A percentile compares a stretch with the other conserved stretches of the same genome.
Conservation (phyloP, 1,284 basidiomycete genomes). For the Rhodotorula sp. region DNA sequence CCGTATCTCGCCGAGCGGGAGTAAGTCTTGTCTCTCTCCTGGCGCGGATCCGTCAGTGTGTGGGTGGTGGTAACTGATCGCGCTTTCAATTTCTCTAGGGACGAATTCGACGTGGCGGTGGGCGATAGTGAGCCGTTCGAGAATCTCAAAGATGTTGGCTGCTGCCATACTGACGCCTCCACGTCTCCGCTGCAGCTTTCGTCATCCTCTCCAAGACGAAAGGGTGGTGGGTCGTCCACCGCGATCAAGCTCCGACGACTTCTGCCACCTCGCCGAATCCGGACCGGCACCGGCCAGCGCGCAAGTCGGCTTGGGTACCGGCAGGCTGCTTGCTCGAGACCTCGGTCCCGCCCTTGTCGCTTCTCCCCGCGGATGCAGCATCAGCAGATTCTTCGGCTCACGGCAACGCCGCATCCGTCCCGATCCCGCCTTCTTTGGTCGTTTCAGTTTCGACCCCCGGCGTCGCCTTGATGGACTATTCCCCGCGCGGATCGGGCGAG, state of each 20-base stretch:
- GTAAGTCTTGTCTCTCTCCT: neutral
- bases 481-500: constrained; percentile 84
- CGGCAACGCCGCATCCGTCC: constrained; percentile 50
- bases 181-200: constrained; percentile 71
- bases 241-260: constrained; percentile 67
- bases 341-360: constrained; percentile 51
- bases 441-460: constrained; percentile 92
- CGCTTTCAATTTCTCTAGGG: constrained; percentile 46
- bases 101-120: constrained; percentile 96
- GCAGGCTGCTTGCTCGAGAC: constrained; percentile 88
- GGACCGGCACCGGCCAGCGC: constrained; percentile 88
- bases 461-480: constrained; percentile 90
- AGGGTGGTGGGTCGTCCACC: constrained; percentile 99
- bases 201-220: constrained; percentile 88
- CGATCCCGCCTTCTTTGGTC: constrained; percentile 81
- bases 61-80: neutral
- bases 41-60: neutral
- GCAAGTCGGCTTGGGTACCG: constrained; percentile 53
- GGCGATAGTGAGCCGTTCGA: constrained; percentile 48
- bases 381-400: constrained; percentile 35
- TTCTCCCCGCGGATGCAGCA: constrained; percentile 68
- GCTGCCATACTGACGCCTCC: too few species aligned
- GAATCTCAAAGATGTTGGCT: neutral
- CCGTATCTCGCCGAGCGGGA: constrained; percentile 48
- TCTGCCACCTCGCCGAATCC: constrained; percentile 51